Conservation (phyloP, 805 yeast genomes). For the Isabelozyma pseudorhagii region DNA sequence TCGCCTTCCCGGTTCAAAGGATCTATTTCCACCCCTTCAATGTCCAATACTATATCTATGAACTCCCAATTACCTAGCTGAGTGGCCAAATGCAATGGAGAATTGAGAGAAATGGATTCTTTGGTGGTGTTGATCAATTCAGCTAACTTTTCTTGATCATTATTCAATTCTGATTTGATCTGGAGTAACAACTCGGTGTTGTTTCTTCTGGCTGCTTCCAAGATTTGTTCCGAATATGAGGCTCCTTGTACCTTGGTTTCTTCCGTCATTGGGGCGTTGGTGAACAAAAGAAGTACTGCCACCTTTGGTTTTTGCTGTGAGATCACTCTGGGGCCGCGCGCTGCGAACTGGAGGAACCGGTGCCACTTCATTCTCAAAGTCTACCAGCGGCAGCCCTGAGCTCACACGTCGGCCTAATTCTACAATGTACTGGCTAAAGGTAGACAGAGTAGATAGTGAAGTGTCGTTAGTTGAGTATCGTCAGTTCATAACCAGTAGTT, state of each 20-base stretch:
- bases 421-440: no score
- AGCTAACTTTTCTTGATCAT: slow-evolving; percentile 38
- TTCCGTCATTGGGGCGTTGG: slow-evolving; percentile 1
- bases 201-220: slow-evolving; percentile 87
- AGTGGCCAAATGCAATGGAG: slow-evolving; percentile 80
- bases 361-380: not conserved
- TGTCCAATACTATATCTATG: slow-evolving; percentile 75
- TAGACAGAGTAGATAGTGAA: no score
- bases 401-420: no score
- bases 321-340: no score
- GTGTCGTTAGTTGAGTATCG: no score
- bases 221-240: slow-evolving; percentile 64
- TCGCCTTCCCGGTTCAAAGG: slow-evolving; percentile 76
- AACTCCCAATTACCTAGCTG: slow-evolving; percentile 82
- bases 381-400: no score
- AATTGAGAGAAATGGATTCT: slow-evolving; percentile 73
- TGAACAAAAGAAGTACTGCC: not conserved
- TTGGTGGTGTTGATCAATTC: slow-evolving; percentile 59
- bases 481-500: no score
- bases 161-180: slow-evolving; percentile 45
- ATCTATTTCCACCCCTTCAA: slow-evolving; percentile 88
- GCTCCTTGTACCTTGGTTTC: slow-evolving; percentile 52
- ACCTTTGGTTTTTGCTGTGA: not conserved
- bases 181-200: slow-evolving; percentile 70
- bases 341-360: not conserved